phyloP scores from a whole-genome alignment of 495 filamentous ascomycete species.

The Penicillium soppii region DNA sequence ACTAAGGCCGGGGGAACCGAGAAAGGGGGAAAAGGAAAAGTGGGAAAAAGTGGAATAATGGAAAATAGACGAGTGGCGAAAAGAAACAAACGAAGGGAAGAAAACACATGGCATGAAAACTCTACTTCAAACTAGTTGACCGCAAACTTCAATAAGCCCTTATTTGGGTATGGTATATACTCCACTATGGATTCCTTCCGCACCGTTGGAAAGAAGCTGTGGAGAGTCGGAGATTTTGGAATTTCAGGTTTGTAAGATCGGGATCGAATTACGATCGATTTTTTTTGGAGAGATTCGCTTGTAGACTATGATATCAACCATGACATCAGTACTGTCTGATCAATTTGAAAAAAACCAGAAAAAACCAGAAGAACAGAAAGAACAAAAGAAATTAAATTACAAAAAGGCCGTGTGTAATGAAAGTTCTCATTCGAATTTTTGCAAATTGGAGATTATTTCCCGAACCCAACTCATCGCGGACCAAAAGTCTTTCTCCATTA shows the following conservation, averaged over 20 bases:
- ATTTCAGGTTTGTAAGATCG: constrained; percentile 3
- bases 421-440: too few relatives aligned
- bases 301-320: too few relatives aligned
- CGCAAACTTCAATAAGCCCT: constrained; percentile 30
- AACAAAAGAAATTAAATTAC: too few relatives aligned
- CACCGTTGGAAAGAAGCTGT: constrained; percentile 25
- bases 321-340: too few relatives aligned
- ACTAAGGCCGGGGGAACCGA: constrained; percentile 7
- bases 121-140: constrained; percentile 15
- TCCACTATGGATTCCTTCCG: constrained; percentile 25
- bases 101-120: constrained; percentile 15
- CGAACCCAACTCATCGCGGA: neutral
- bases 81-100: constrained; percentile 1
- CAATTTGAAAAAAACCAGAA: too few relatives aligned
- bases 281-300: too few relatives aligned
- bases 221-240: constrained; percentile 11
- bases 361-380: too few relatives aligned
- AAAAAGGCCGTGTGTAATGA: too few relatives aligned
- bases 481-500: neutral
- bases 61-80: constrained; percentile 12
- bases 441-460: neutral
- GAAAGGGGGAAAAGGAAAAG: constrained; percentile 3
- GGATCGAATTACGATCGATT: constrained; percentile 1
- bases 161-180: constrained; percentile 8
- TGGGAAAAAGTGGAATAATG: constrained; percentile 1